A percentile compares a stretch with the other conserved stretches of the same genome.
Conservation (phyloP, 1,284 basidiomycete genomes). For the Irpex sp. region DNA sequence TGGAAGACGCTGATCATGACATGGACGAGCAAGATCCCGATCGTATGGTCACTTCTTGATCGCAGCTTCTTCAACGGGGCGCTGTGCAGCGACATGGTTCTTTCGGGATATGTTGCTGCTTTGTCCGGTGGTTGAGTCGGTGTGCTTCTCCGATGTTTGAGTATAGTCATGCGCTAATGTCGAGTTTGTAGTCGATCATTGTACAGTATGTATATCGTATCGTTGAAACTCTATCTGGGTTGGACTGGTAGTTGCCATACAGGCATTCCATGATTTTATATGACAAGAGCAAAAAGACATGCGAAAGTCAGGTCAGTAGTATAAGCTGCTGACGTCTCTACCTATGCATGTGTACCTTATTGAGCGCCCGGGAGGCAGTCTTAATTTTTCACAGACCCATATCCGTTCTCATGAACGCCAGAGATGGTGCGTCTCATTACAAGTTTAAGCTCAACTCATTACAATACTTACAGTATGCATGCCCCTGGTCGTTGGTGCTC, state of each 20-base stretch:
- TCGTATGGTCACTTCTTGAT: neutral
- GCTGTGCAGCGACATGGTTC: neutral
- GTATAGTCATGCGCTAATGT: neutral
- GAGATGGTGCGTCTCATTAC: no score
- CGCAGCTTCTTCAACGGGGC: neutral
- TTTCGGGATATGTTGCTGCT: neutral
- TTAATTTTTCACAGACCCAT: neutral
- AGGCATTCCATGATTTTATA: no score
- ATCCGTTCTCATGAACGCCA: neutral
- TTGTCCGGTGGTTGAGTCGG: neutral
- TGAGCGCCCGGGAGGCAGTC: neutral
- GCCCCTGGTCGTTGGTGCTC: neutral
- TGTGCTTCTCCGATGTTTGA: neutral
- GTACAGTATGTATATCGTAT: neutral
- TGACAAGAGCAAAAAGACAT: no score
- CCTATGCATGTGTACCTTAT: neutral
- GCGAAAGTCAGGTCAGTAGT: no score
- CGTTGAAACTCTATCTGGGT: neutral
- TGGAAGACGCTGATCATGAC: conserved; percentile 44
- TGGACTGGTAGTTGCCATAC: no score
- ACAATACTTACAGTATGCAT: neutral
- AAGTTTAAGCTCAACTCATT: no score
- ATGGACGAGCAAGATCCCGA: conserved; percentile 7
- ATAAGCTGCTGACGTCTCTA: no score
- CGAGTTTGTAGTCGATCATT: neutral